Evolutionary conservation across 305 asterid species (phyloP).

Genomic region (Stenogyne calaminthoides): DNA sequence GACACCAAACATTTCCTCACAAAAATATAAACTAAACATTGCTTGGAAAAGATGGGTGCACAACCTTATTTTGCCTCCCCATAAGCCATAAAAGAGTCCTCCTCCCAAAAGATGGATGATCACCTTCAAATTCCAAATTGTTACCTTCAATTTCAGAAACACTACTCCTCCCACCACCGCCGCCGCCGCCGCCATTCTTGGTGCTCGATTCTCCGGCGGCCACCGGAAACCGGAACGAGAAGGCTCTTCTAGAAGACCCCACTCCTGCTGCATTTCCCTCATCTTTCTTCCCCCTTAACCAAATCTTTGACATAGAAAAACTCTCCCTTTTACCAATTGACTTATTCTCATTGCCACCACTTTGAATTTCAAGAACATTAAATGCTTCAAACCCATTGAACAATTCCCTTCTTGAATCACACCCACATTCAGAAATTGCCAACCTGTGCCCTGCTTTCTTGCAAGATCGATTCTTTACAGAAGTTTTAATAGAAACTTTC

Average conservation of each 20-base stretch:
- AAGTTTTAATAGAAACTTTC: constrained; percentile 59
- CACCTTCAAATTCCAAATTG: constrained; percentile 53
- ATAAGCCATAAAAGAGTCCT: constrained; percentile 68
- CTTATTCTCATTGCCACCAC: constrained; percentile 26
- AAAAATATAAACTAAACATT: constrained; percentile 30
- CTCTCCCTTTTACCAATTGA: constrained; percentile 45
- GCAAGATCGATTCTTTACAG: constrained; percentile 41
- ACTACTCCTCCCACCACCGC: constrained; percentile 25
- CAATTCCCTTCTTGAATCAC: constrained; percentile 66
- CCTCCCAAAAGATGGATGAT: constrained; percentile 62
- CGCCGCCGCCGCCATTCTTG: constrained; percentile 28
- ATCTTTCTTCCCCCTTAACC: constrained; percentile 59
- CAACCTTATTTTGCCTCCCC: constrained; percentile 70
- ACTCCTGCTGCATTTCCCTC: constrained; percentile 28
- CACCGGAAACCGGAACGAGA: constrained; percentile 57
- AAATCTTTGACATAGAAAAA: constrained; percentile 59
- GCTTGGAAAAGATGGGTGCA: constrained; percentile 40
- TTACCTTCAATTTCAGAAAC: constrained; percentile 23
- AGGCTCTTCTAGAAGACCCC: constrained; percentile 53
- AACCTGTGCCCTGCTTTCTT: constrained; percentile 49
- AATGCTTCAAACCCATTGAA: constrained; percentile 51
- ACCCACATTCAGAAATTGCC: constrained; percentile 77
- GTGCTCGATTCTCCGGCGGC: constrained; percentile 25
- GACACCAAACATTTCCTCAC: not conserved
- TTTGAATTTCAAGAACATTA: constrained; percentile 31